Conservation (phyloP, 2,329 filamentous ascomycete genomes). For the Plenodomus lindquistii region DNA sequence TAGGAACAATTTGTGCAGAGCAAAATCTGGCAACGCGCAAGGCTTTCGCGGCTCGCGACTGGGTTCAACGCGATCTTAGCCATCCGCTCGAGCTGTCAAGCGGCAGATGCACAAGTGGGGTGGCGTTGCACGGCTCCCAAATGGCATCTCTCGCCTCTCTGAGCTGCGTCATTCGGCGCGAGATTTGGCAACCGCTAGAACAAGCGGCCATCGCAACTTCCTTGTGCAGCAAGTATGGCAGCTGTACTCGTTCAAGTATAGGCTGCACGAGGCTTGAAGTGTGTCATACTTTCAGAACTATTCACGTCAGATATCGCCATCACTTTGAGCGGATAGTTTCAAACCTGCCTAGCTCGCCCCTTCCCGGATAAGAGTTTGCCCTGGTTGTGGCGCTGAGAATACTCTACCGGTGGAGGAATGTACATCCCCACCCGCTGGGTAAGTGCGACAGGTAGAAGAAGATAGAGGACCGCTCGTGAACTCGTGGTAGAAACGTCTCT, state of each 20-base stretch:
- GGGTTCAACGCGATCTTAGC: background rate
- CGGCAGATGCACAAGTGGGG: conserved; percentile 7
- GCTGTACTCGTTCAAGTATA: too few relatives aligned
- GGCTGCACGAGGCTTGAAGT: too few relatives aligned
- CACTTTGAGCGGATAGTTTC: background rate
- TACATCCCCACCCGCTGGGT: background rate
- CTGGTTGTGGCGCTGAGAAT: too few relatives aligned
- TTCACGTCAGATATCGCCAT: too few relatives aligned
- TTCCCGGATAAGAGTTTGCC: too few relatives aligned
- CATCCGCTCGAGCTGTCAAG: background rate
- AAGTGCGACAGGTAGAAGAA: background rate
- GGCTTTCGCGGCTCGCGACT: background rate
- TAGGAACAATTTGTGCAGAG: background rate
- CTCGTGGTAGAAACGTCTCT: too few relatives aligned
- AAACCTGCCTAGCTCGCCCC: background rate
- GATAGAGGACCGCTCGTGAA: too few relatives aligned
- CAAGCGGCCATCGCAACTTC: too few relatives aligned
- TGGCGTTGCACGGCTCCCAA: conserved; percentile 1
- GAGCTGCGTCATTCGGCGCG: conserved; percentile 10
- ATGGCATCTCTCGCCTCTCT: conserved; percentile 1
- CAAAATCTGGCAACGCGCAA: background rate
- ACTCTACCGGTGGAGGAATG: too few relatives aligned
- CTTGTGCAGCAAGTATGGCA: too few relatives aligned
- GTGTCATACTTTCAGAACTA: too few relatives aligned
- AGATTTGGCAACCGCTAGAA: background rate